These are phyloP conservation scores for Fraxinus sp. DNA, from an alignment of 305 asterid species.

Conservation along the genomic window DNA sequence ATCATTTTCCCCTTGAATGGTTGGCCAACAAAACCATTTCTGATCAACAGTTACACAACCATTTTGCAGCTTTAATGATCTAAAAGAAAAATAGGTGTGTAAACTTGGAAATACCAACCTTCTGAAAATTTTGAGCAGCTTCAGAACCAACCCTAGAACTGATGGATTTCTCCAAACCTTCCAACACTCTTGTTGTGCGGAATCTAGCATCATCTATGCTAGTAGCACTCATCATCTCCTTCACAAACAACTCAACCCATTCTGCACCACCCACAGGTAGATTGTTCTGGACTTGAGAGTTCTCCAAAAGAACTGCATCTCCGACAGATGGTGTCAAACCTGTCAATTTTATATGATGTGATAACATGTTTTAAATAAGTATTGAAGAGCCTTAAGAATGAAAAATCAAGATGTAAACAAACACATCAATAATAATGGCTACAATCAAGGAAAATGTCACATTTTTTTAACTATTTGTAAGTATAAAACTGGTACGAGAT, in stretches of 20 bases:
- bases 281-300: constrained; percentile 37
- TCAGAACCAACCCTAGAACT: constrained; percentile 40
- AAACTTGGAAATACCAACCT: constrained; percentile 38
- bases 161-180: constrained; percentile 71
- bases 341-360: constrained; percentile 19
- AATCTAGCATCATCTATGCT: constrained; percentile 74
- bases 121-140: constrained; percentile 48
- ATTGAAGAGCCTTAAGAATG: neutral
- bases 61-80: neutral
- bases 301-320: constrained; percentile 32
- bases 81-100: neutral
- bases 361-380: neutral
- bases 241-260: constrained; percentile 75
- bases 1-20: neutral
- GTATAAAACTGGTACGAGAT: neutral
- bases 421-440: neutral
- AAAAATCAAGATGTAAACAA: neutral
- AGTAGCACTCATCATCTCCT: constrained; percentile 61
- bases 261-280: constrained; percentile 60
- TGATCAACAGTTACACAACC: constrained; percentile 7
- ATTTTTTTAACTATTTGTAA: neutral
- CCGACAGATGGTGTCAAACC: constrained; percentile 30
- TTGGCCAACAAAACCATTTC: neutral
- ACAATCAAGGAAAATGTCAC: neutral
- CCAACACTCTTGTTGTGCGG: constrained; percentile 58